phyloP scores from a whole-genome alignment of 768 basidiomycete genomes.

The Suillus subluteus region DNA sequence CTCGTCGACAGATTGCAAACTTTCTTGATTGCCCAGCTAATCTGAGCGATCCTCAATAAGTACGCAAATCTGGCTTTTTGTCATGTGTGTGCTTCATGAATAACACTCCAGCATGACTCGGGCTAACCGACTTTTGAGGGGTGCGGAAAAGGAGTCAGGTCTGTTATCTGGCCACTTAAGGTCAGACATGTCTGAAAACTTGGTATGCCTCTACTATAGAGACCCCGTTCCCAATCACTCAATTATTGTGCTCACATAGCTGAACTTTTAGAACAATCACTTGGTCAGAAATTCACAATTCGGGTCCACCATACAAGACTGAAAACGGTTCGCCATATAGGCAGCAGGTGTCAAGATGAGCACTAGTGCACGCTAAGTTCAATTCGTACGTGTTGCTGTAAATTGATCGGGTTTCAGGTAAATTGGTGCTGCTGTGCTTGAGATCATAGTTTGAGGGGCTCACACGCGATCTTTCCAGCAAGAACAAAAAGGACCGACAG shows the following conservation, averaged over 20 bases:
- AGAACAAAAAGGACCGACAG: neutral
- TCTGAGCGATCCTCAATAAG: constrained; percentile 19
- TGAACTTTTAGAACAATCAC: neutral
- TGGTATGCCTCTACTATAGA: neutral
- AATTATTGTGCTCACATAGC: neutral
- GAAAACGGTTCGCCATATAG: neutral
- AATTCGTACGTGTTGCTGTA: neutral
- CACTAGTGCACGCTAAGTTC: neutral
- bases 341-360: neutral
- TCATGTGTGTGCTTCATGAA: constrained; percentile 20
- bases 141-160: constrained; percentile 1
- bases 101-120: neutral
- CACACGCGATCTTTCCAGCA: neutral
- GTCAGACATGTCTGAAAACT: neutral
- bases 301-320: neutral
- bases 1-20: constrained; percentile 34
- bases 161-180: constrained; percentile 10
- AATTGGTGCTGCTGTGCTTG: neutral
- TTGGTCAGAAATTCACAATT: neutral
- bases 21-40: constrained; percentile 21
- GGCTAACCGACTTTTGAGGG: neutral
- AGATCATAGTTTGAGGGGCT: neutral
- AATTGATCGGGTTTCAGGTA: neutral
- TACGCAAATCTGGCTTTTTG: constrained; percentile 22
- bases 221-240: neutral